These are phyloP conservation scores for Aureobasidium melanogenum DNA, from an alignment of 2,329 filamentous ascomycete genomes.

Conservation along the genomic window DNA sequence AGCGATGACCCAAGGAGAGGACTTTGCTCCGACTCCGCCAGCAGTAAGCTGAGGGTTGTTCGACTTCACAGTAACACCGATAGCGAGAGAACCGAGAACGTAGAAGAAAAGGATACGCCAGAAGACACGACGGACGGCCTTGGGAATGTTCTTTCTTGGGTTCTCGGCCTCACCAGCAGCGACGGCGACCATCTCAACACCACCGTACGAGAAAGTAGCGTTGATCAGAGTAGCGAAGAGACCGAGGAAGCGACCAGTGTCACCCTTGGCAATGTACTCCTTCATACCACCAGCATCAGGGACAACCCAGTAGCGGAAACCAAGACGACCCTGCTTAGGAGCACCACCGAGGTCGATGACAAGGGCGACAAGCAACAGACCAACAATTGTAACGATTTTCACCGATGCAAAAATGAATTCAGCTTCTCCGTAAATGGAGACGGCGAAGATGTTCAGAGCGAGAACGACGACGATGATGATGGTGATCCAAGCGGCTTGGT, in stretches of 20 bases:
- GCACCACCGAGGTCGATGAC: slow-evolving; percentile 56
- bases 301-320: slow-evolving; percentile 58
- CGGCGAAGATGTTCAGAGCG: slow-evolving; percentile 52
- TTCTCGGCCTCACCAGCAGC: slow-evolving; percentile 48
- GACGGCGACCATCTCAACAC: slow-evolving; percentile 46
- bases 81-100: slow-evolving; percentile 45
- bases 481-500: slow-evolving; percentile 39
- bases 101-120: slow-evolving; percentile 51
- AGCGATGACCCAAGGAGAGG: slow-evolving; percentile 60
- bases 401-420: slow-evolving; percentile 45
- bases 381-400: slow-evolving; percentile 42
- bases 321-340: slow-evolving; percentile 48
- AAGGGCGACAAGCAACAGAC: slow-evolving; percentile 33
- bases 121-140: slow-evolving; percentile 46
- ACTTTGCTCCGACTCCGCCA: slow-evolving; percentile 28
- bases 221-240: slow-evolving; percentile 46
- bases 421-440: slow-evolving; percentile 40
- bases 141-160: slow-evolving; percentile 45
- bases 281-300: slow-evolving; percentile 28
- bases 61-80: slow-evolving; percentile 52
- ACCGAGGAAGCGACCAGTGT: slow-evolving; percentile 54
- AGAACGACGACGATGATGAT: slow-evolving; percentile 54
- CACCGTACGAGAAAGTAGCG: slow-evolving; percentile 43
- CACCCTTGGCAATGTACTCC: slow-evolving; percentile 51
- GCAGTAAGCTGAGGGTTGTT: slow-evolving; percentile 43